These are phyloP conservation scores for Trifolium dubium DNA, from an alignment of 306 rosid species.

Conservation along the genomic window DNA sequence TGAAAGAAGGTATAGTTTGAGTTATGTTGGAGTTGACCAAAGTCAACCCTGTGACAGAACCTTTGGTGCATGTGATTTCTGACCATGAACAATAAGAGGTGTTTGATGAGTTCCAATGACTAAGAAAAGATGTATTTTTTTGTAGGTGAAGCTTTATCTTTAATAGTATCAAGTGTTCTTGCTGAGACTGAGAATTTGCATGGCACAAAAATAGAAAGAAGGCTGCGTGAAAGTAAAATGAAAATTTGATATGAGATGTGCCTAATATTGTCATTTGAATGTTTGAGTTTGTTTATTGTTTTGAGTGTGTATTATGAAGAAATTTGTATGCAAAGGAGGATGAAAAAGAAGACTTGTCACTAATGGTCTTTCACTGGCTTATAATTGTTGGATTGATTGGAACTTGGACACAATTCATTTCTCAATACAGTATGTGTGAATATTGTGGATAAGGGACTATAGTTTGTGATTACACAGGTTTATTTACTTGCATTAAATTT, in stretches of 20 bases:
- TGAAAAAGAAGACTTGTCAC: background rate
- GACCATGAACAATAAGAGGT: conserved; percentile 64
- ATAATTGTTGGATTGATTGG: too few relatives aligned
- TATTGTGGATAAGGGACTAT: too few relatives aligned
- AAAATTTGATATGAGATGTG: background rate
- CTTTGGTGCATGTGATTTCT: conserved; percentile 55
- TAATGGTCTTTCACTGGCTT: too few relatives aligned
- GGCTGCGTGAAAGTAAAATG: conserved; percentile 26
- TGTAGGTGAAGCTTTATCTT: conserved; percentile 54
- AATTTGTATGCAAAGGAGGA: background rate
- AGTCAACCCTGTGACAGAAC: conserved; percentile 51
- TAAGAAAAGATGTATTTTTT: conserved; percentile 48
- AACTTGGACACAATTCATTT: too few relatives aligned
- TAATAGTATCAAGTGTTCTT: conserved; percentile 56
- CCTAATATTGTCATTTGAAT: conserved; percentile 37
- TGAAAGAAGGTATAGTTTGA: conserved; percentile 55
- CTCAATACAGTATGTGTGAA: too few relatives aligned
- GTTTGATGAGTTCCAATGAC: conserved; percentile 59
- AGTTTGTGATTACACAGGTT: too few relatives aligned
- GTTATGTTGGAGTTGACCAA: conserved; percentile 28
- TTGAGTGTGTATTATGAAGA: background rate
- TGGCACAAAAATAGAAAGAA: conserved; percentile 29
- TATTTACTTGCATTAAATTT: too few relatives aligned
- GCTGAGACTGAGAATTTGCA: conserved; percentile 51
- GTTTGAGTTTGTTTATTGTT: background rate